Evolutionary conservation across 2,329 filamentous ascomycete species (phyloP).

Genomic region (Plenodomus tracheiphilus): DNA sequence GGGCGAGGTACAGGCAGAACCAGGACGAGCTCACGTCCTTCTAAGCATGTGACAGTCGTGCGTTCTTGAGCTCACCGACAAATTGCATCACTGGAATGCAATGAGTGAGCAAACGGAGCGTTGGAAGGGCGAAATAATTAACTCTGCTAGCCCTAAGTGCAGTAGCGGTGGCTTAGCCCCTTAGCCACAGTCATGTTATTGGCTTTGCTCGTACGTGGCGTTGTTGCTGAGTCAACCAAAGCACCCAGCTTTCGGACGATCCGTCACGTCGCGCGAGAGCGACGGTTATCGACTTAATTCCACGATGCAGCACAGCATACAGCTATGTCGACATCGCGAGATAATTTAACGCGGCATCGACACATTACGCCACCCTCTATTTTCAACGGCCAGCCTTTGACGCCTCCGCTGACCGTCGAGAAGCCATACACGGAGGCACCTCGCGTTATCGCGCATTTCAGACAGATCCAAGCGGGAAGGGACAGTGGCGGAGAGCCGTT

Average conservation of each 20-base stretch:
- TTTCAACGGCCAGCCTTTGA: conserved; percentile 17
- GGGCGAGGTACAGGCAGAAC: too few species aligned
- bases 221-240: conserved; percentile 18
- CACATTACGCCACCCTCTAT: conserved; percentile 21
- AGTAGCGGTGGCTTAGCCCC: too few species aligned
- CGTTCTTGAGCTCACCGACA: too few species aligned
- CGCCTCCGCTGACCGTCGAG: conserved; percentile 23
- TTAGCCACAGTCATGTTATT: too few species aligned
- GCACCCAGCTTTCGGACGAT: conserved; percentile 1
- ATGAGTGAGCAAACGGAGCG: too few species aligned
- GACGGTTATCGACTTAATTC: conserved; percentile 5
- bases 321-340: conserved; percentile 12
- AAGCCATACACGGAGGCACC: conserved; percentile 15
- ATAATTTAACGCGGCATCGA: conserved; percentile 5
- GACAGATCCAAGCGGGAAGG: conserved; percentile 18
- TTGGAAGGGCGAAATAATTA: too few species aligned
- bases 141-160: too few species aligned
- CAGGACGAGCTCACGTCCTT: too few species aligned
- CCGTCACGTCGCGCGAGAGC: conserved; percentile 1
- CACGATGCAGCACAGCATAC: conserved; percentile 16
- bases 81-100: too few species aligned
- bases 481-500: conserved; percentile 7
- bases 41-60: too few species aligned
- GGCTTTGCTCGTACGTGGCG: conserved; percentile 1
- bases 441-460: conserved; percentile 23